Evolutionary conservation across 176 grass and related monocot genomes (phyloP).

Genomic region (Avena insularis): DNA sequence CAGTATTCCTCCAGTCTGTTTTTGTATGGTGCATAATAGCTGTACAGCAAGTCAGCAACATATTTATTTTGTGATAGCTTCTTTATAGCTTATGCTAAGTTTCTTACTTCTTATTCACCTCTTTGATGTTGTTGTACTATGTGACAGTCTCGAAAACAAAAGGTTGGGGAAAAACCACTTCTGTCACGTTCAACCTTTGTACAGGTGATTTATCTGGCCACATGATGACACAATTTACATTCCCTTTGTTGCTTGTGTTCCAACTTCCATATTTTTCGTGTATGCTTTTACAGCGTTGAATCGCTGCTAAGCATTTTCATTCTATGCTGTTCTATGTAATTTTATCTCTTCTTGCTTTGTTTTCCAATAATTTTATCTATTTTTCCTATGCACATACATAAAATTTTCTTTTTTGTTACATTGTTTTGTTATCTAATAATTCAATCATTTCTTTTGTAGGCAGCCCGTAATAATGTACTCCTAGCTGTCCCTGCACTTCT

Average conservation of each 20-base stretch:
- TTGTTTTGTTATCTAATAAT: conserved; percentile 21
- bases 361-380: background rate
- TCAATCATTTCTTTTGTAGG: conserved; percentile 58
- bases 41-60: background rate
- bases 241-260: background rate
- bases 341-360: conserved; percentile 15
- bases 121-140: conserved; percentile 31
- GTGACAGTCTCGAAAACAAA: conserved; percentile 90
- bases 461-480: conserved; percentile 94
- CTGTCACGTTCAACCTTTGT: conserved; percentile 86
- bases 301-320: background rate
- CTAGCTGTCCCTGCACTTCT: conserved; percentile 93
- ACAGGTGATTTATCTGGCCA: conserved; percentile 61
- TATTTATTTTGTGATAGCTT: conserved; percentile 14
- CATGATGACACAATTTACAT: background rate
- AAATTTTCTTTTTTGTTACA: conserved; percentile 14
- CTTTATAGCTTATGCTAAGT: conserved; percentile 13
- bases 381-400: background rate
- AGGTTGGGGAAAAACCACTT: conserved; percentile 95
- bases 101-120: conserved; percentile 11
- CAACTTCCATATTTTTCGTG: background rate
- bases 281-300: background rate
- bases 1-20: background rate
- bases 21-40: background rate
- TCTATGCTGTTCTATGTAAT: conserved; percentile 9